Conservation (phyloP, 805 yeast genomes). For the Candida chilensis region DNA sequence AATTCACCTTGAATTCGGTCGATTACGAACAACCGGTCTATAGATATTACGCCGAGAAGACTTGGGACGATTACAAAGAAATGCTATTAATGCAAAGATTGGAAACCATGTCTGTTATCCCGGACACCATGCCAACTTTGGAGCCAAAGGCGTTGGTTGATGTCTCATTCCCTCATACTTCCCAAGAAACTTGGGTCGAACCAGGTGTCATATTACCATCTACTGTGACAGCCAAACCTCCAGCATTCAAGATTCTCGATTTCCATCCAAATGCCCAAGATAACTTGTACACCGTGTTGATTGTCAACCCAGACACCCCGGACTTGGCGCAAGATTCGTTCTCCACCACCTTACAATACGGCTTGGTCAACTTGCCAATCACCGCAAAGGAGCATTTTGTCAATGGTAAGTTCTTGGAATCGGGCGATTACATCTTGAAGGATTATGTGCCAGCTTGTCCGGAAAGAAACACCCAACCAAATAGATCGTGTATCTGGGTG, state of each 20-base stretch:
- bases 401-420: constrained; percentile 28
- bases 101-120: constrained; percentile 77
- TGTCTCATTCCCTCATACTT: constrained; percentile 65
- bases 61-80: constrained; percentile 65
- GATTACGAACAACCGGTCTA: constrained; percentile 77
- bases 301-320: constrained; percentile 91
- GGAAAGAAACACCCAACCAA: constrained; percentile 77
- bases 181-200: constrained; percentile 58
- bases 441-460: constrained; percentile 79
- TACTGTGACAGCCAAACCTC: constrained; percentile 64
- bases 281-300: constrained; percentile 62
- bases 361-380: constrained; percentile 57
- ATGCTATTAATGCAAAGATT: constrained; percentile 88
- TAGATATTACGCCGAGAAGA: constrained; percentile 53
- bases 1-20: constrained; percentile 33
- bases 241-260: constrained; percentile 70
- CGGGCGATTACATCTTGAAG: constrained; percentile 28
- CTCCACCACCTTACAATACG: constrained; percentile 70
- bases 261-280: constrained; percentile 39
- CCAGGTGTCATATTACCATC: constrained; percentile 77
- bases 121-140: constrained; percentile 89
- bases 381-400: constrained; percentile 49
- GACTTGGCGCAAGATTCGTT: constrained; percentile 61
- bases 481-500: constrained; percentile 86
- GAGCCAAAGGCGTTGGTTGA: constrained; percentile 72